These are phyloP conservation scores for Phoenix roebelenii DNA, from an alignment of 176 grass and related monocot species.

Conservation along the genomic window DNA sequence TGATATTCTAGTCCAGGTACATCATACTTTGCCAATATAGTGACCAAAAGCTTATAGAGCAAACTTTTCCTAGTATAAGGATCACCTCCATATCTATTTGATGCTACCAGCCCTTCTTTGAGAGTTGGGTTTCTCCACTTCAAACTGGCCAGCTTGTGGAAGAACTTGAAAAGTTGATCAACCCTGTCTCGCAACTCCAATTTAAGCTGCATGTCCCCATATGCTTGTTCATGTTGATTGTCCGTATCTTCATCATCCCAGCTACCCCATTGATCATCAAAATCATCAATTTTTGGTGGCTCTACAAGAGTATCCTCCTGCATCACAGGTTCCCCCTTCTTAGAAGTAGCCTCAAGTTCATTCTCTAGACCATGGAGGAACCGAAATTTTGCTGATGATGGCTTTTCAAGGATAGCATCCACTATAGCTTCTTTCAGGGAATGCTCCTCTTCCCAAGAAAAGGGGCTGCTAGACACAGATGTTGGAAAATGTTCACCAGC, in stretches of 20 bases:
- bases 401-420: constrained; percentile 70
- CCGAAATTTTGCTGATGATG: constrained; percentile 55
- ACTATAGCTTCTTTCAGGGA: constrained; percentile 86
- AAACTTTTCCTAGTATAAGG: constrained; percentile 64
- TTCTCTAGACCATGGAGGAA: constrained; percentile 72
- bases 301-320: constrained; percentile 29
- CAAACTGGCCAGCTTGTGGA: constrained; percentile 79
- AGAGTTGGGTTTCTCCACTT: constrained; percentile 58
- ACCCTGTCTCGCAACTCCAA: constrained; percentile 82
- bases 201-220: constrained; percentile 74
- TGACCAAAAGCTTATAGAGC: constrained; percentile 80
- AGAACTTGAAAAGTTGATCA: constrained; percentile 83
- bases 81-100: constrained; percentile 66
- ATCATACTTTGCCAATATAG: constrained; percentile 53
- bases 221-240: constrained; percentile 54
- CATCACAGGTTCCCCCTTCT: constrained; percentile 28
- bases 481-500: constrained; percentile 90
- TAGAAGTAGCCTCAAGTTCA: constrained; percentile 56
- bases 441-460: constrained; percentile 96
- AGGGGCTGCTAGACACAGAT: constrained; percentile 65
- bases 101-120: constrained; percentile 52
- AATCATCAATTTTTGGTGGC: constrained; percentile 53
- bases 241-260: constrained; percentile 81
- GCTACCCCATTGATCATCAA: constrained; percentile 89
- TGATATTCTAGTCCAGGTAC: constrained; percentile 82